Percentiles rank a stretch among this genome's conserved stretches.
Evolutionary conservation across 352 stramenopile genomes (phyloP).

Genomic region (Pythium dissimile): DNA sequence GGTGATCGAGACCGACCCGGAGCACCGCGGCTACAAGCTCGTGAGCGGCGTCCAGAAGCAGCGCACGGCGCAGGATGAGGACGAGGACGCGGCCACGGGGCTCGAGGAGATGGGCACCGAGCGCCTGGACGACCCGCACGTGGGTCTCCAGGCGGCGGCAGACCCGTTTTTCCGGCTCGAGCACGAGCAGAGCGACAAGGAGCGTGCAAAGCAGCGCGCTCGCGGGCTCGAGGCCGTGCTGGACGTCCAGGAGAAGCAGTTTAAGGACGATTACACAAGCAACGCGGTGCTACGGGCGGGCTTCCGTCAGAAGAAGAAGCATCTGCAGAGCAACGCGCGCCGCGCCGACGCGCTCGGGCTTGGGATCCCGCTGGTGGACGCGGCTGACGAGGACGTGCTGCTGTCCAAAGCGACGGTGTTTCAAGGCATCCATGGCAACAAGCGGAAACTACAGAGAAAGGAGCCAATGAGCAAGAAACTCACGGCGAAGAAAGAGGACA

Average conservation of each 20-base stretch:
- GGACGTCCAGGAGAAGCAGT: constrained; percentile 53
- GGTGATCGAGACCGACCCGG: constrained; percentile 95
- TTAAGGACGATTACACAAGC: constrained; percentile 64
- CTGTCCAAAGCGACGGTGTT: constrained; percentile 57
- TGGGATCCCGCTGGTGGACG: constrained; percentile 57
- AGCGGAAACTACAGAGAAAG: constrained; percentile 8
- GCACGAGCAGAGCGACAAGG: constrained; percentile 72
- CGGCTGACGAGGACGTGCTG: constrained; percentile 50
- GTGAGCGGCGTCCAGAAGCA: constrained; percentile 89
- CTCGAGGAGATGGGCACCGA: constrained; percentile 35
- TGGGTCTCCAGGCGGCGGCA: constrained; percentile 33
- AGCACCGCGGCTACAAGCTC: constrained; percentile 87
- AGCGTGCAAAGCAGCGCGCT: constrained; percentile 38
- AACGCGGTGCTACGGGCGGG: constrained; percentile 51
- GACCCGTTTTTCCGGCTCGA: constrained; percentile 81
- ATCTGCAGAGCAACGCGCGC: constrained; percentile 33
- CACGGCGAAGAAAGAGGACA: constrained; percentile 5
- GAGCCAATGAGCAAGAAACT: neutral
- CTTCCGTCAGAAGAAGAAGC: constrained; percentile 63
- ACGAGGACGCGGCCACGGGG: neutral
- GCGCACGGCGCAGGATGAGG: constrained; percentile 25
- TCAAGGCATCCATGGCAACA: constrained; percentile 42
- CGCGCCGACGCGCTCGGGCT: constrained; percentile 45
- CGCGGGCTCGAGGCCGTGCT: constrained; percentile 50
- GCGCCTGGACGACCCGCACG: constrained; percentile 49